A percentile compares a stretch with the other conserved stretches of the same genome.
These are phyloP conservation scores for Chlamydomonas sp. DNA, from an alignment of 139 green algal genomes.

Conservation along the genomic window DNA sequence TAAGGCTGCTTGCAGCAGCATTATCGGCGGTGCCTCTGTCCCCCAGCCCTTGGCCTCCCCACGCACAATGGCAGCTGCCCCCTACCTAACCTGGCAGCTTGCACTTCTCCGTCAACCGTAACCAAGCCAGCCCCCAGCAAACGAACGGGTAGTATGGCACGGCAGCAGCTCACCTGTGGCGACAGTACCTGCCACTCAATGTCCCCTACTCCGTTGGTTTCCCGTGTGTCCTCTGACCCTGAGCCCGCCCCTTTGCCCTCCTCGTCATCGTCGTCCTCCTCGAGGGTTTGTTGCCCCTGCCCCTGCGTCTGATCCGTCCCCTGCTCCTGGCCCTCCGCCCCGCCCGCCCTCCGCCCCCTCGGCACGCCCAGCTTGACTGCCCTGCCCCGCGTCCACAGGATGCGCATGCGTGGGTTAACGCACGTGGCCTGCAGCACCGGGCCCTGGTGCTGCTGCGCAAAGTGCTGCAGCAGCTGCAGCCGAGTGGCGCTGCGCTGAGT, in stretches of 20 bases:
- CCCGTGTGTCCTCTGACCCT: too few relatives aligned
- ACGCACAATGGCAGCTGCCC: too few relatives aligned
- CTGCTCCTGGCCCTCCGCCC: background rate
- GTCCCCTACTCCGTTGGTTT: background rate
- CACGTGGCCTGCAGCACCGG: conserved; percentile 15
- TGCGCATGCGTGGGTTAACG: background rate
- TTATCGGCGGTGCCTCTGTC: too few relatives aligned
- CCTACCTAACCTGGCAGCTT: too few relatives aligned
- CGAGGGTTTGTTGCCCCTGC: too few relatives aligned
- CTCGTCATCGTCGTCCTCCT: too few relatives aligned
- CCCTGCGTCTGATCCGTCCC: background rate
- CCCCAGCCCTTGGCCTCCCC: too few relatives aligned
- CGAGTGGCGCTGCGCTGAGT: background rate
- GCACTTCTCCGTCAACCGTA: too few relatives aligned
- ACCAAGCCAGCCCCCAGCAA: too few relatives aligned
- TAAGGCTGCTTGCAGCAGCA: background rate
- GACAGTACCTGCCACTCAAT: background rate
- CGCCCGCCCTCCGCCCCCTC: background rate
- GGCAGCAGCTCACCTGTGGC: too few relatives aligned
- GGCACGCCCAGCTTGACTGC: background rate
- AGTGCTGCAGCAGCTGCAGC: conserved; percentile 21
- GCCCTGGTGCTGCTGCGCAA: background rate
- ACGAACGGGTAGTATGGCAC: too few relatives aligned
- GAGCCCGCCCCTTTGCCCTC: background rate
- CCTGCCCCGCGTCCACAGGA: conserved; percentile 26